phyloP scores from a whole-genome alignment of 2,329 filamentous ascomycete species.

The Botrytis elliptica region DNA sequence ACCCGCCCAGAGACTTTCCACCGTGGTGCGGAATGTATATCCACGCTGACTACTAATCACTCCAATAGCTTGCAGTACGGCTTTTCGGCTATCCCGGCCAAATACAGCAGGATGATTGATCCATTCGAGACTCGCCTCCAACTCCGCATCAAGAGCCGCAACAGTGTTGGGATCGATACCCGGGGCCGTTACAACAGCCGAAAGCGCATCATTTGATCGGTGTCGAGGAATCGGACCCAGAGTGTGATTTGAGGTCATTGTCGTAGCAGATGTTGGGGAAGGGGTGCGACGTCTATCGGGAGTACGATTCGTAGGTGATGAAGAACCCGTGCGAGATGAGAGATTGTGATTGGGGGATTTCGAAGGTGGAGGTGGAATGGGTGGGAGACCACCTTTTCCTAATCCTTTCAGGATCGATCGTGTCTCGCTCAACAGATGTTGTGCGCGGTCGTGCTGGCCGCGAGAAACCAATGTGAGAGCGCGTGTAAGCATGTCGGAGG shows the following conservation, averaged over 20 bases:
- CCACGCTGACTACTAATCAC: slow-evolving; percentile 93
- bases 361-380: slow-evolving; percentile 66
- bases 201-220: slow-evolving; percentile 49
- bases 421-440: slow-evolving; percentile 89
- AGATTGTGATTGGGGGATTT: slow-evolving; percentile 28
- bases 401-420: slow-evolving; percentile 93
- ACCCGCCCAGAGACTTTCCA: slow-evolving; percentile 85
- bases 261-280: slow-evolving; percentile 45
- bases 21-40: slow-evolving; percentile 87
- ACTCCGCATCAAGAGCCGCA: slow-evolving; percentile 81
- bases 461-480: slow-evolving; percentile 87
- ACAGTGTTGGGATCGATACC: slow-evolving; percentile 86
- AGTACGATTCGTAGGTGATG: slow-evolving; percentile 34
- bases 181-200: slow-evolving; percentile 53
- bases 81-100: slow-evolving; percentile 88
- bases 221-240: slow-evolving; percentile 47
- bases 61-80: slow-evolving; percentile 92
- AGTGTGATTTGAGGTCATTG: slow-evolving; percentile 33
- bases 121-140: slow-evolving; percentile 91
- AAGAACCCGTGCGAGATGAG: slow-evolving; percentile 23
- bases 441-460: slow-evolving; percentile 88
- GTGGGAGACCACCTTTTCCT: slow-evolving; percentile 89
- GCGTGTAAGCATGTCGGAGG: slow-evolving; percentile 94
- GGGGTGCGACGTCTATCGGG: slow-evolving; percentile 43
- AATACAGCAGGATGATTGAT: slow-evolving; percentile 97